These are phyloP conservation scores for Rhodomyrtus tomentosa DNA, from an alignment of 345 rosid species.

Conservation along the genomic window DNA sequence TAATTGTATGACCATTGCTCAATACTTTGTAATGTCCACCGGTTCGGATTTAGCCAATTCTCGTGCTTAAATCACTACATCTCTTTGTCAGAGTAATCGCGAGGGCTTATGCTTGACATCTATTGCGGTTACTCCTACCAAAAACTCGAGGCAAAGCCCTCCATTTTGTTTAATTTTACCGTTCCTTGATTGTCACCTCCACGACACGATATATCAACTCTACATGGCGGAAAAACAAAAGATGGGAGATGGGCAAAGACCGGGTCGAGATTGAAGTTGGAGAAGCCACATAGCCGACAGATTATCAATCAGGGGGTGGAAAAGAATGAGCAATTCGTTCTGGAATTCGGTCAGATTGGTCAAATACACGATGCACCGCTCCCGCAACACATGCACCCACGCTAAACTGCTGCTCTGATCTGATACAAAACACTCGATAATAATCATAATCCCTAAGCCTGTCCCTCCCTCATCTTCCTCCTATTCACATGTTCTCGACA, in stretches of 20 bases:
- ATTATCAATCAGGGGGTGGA: background rate
- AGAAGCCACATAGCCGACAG: background rate
- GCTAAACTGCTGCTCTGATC: background rate
- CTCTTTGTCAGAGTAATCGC: too few species aligned
- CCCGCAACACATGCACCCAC: background rate
- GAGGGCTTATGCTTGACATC: too few species aligned
- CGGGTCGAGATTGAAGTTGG: background rate
- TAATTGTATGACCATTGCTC: too few species aligned
- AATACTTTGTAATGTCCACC: too few species aligned
- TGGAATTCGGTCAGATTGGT: background rate
- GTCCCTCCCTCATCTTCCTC: background rate
- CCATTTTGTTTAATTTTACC: background rate
- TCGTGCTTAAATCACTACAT: too few species aligned
- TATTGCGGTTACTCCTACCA: too few species aligned
- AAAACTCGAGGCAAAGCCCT: background rate
- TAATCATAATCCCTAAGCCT: background rate
- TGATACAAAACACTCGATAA: background rate
- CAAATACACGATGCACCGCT: background rate
- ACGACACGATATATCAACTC: background rate
- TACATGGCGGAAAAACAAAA: background rate
- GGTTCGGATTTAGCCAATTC: too few species aligned
- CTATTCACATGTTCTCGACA: background rate
- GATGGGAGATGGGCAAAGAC: background rate
- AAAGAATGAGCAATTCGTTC: background rate
- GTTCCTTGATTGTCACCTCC: background rate